A percentile compares a stretch with the other conserved stretches of the same genome.
phyloP scores from a whole-genome alignment of 2,329 filamentous ascomycete species.

The Diaporthe humulicola region DNA sequence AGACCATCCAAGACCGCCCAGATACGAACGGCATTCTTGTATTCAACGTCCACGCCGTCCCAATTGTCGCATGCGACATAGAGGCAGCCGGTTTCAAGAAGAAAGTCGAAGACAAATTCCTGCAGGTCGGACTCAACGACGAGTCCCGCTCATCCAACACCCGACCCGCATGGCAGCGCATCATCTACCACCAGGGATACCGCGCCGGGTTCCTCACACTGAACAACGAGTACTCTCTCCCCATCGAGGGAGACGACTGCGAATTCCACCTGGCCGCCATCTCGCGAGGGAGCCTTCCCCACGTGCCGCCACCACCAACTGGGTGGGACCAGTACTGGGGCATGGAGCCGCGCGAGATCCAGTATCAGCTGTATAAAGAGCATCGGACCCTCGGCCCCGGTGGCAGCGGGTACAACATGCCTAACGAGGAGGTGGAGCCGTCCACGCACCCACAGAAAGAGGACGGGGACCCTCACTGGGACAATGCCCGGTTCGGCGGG shows the following conservation, averaged over 20 bases:
- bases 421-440: neutral
- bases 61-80: neutral
- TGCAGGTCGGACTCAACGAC: neutral
- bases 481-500: neutral
- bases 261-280: neutral
- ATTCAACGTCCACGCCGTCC: neutral
- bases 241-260: neutral
- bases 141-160: neutral
- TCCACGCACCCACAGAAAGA: neutral
- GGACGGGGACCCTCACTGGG: constrained; percentile 8
- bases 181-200: constrained; percentile 12
- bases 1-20: neutral
- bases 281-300: neutral
- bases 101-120: neutral
- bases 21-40: neutral
- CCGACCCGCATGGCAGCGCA: neutral
- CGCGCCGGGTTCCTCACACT: constrained; percentile 2
- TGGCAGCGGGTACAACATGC: too few species aligned
- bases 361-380: neutral
- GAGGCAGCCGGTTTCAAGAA: neutral
- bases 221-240: neutral
- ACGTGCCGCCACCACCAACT: neutral
- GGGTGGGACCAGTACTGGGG: neutral
- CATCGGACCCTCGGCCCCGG: neutral
- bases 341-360: neutral